Evolutionary conservation across 768 basidiomycete species (phyloP).

Genomic region (Neoboletus brunneissimus): DNA sequence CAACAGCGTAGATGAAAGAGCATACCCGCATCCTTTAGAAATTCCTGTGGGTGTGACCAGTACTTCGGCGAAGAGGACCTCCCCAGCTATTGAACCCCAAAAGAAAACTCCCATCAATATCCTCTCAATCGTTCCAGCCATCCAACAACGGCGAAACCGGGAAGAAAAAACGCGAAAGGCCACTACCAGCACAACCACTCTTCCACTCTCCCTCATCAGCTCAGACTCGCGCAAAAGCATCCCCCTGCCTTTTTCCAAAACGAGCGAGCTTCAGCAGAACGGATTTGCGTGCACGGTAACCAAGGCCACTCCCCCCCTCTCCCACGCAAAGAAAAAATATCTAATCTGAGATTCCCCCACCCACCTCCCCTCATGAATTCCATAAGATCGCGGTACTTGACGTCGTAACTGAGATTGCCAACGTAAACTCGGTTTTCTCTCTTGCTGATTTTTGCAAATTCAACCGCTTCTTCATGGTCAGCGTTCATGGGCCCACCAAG

Average conservation of each 20-base stretch:
- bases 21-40: slow-evolving; percentile 99
- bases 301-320: slow-evolving; percentile 26
- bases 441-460: slow-evolving; percentile 95
- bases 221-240: slow-evolving; percentile 32
- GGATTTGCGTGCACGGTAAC: slow-evolving; percentile 32
- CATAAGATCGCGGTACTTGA: slow-evolving; percentile 98
- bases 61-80: slow-evolving; percentile 99
- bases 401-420: slow-evolving; percentile 98
- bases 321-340: slow-evolving; percentile 48
- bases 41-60: slow-evolving; percentile 94
- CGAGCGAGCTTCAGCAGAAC: slow-evolving; percentile 38
- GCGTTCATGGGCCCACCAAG: slow-evolving; percentile 90
- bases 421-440: slow-evolving; percentile 98
- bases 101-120: slow-evolving; percentile 94
- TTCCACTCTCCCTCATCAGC: slow-evolving; percentile 37
- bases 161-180: slow-evolving; percentile 41
- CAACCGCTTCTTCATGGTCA: slow-evolving; percentile 88
- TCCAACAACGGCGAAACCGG: slow-evolving; percentile 44
- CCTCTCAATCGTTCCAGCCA: slow-evolving; percentile 64
- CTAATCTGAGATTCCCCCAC: slow-evolving; percentile 74
- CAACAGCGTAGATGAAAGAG: slow-evolving; percentile 11
- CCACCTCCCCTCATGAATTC: slow-evolving; percentile 99
- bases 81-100: slow-evolving; percentile 94
- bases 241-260: slow-evolving; percentile 32
- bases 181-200: slow-evolving; percentile 32